These are phyloP conservation scores for Verticillium tricorpus DNA, from an alignment of 2,329 filamentous ascomycete species.

Conservation along the genomic window DNA sequence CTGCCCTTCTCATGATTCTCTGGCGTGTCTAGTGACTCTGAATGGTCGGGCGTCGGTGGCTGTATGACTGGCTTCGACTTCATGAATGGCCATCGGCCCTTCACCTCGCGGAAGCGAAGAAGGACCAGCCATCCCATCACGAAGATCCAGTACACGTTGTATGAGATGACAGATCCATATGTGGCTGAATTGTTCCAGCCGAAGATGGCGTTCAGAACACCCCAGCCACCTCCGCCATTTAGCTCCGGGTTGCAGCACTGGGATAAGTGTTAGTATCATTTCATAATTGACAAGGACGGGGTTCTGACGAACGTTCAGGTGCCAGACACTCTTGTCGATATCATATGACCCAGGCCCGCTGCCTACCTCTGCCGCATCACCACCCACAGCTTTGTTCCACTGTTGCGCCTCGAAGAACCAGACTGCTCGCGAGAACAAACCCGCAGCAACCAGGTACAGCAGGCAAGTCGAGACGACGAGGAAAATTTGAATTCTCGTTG, in stretches of 20 bases:
- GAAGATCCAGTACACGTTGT: constrained; percentile 82
- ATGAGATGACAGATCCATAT: constrained; percentile 80
- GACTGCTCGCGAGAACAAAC: constrained; percentile 72
- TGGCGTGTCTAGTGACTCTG: background rate
- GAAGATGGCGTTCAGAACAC: constrained; percentile 79
- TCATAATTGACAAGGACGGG: constrained; percentile 5
- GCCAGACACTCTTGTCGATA: constrained; percentile 74
- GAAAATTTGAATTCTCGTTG: constrained; percentile 59
- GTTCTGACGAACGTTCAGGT: constrained; percentile 62
- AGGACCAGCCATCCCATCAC: constrained; percentile 28
- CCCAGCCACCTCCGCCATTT: constrained; percentile 76
- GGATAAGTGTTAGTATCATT: background rate
- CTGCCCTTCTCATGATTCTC: background rate
- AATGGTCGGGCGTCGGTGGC: background rate
- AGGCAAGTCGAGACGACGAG: constrained; percentile 78
- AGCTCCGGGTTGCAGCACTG: constrained; percentile 73
- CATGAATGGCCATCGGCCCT: constrained; percentile 43
- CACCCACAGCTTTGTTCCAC: constrained; percentile 63
- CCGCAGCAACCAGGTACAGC: constrained; percentile 78
- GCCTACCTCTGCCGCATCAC: constrained; percentile 46
- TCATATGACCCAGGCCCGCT: constrained; percentile 72
- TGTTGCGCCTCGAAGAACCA: constrained; percentile 69
- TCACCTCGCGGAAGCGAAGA: constrained; percentile 20
- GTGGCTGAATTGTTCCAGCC: constrained; percentile 89
- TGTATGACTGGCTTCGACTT: constrained; percentile 18